Evolutionary conservation across 2,329 filamentous ascomycete genomes (phyloP), one percentile per base, ranked within the genome.

Genomic region (Chaetomium globosum): DNA sequence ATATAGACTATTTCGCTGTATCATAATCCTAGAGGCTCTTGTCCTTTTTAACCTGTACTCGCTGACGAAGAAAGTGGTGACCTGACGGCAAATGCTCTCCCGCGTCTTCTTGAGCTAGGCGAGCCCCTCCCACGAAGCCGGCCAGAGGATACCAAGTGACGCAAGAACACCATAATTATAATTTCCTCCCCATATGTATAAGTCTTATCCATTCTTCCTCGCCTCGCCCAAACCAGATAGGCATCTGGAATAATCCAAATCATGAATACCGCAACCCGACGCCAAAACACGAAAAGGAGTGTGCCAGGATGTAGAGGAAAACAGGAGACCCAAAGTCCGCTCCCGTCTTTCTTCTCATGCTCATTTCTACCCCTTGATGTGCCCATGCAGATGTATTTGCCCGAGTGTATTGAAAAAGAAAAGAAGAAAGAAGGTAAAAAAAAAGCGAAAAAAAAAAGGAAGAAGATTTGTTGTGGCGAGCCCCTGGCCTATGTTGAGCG

Each of bases 301-400:
- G 26, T 36, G 31, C 13, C 4, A 54, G 16, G 16, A 16, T 48
- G 16, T 9, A 21, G 9, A 46, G 31, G 23, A 36, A 61, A 10
- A 28, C 56, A 49, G 39, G 46, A 23, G 43, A 3, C 31, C 31
- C 10, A 39, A 33, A 13, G 5, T 9, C 31, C 31, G 12, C 26
- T 54, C 23, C 31, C n/a, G 16, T 46, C 23, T 7, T 10, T n/a
- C 51, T 26, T 10, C 55, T 21, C 31, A 31, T 16, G 31, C 23
- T 36, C 55, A 46, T 43, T 21, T 43, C 31, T 31, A 12, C 21
- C 43, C 61, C 19, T 39, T 21, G 12, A 30, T 51, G 51, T 57
- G 39, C 53, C 48, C 43, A 63, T 63, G 61, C 61, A 57, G 28
- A 52, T 63, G 46, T 51, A 23, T 57, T 54, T 57, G 52, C 30